phyloP scores from a whole-genome alignment of 2,329 filamentous ascomycete genomes.

The Sporothrix euskadiensis region DNA sequence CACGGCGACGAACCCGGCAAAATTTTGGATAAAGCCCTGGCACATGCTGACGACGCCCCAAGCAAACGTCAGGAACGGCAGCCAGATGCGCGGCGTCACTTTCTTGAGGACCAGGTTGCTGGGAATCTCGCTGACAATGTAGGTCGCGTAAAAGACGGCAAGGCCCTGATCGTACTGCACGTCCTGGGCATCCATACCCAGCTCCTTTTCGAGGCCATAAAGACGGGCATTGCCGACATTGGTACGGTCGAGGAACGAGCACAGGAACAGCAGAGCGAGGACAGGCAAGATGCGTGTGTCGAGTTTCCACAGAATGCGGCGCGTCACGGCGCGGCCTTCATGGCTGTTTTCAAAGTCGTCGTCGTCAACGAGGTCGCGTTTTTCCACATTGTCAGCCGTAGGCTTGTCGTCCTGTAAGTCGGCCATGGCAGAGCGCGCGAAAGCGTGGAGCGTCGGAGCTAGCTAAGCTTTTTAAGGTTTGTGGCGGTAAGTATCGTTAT shows the following conservation, averaged over 20 bases:
- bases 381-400: constrained; percentile 46
- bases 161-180: constrained; percentile 65
- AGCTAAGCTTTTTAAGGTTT: not conserved
- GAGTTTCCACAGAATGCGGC: constrained; percentile 53
- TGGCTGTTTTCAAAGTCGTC: constrained; percentile 10
- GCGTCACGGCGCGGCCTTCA: constrained; percentile 38
- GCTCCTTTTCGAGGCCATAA: constrained; percentile 59
- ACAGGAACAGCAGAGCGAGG: constrained; percentile 65
- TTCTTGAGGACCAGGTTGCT: constrained; percentile 65
- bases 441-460: not conserved
- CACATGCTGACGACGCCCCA: constrained; percentile 63
- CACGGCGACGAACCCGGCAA: constrained; percentile 60
- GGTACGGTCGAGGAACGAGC: constrained; percentile 66
- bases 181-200: constrained; percentile 59
- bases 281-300: constrained; percentile 62
- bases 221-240: constrained; percentile 73
- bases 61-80: constrained; percentile 55
- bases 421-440: not conserved
- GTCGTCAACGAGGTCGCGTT: not conserved
- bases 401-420: constrained; percentile 7
- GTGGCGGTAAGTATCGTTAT: too few relatives aligned
- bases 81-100: constrained; percentile 60
- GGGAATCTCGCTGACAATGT: constrained; percentile 63
- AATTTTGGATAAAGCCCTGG: constrained; percentile 55
- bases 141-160: constrained; percentile 65